These are phyloP conservation scores for Plenodomus tracheiphilus DNA, from an alignment of 2,329 filamentous ascomycete genomes.

Conservation along the genomic window DNA sequence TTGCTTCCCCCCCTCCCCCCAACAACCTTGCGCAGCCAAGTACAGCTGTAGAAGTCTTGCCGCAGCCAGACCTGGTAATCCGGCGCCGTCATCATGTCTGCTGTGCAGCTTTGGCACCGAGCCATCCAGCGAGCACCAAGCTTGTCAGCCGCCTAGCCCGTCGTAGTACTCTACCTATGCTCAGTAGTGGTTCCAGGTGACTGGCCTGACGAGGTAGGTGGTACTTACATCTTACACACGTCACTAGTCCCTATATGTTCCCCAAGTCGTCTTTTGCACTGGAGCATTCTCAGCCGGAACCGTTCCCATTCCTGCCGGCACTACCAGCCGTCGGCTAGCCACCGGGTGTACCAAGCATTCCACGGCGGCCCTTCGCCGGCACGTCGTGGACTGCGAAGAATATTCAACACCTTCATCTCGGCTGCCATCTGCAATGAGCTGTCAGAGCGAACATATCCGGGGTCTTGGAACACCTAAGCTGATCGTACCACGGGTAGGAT, in stretches of 20 bases:
- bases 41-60: not conserved
- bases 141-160: not conserved
- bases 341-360: slow-evolving; percentile 1
- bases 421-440: not conserved
- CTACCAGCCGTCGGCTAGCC: slow-evolving; percentile 5
- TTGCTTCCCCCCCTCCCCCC: slow-evolving; percentile 1
- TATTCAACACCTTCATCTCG: not conserved
- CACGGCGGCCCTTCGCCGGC: not conserved
- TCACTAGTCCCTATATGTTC: slow-evolving; percentile 6
- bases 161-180: not conserved
- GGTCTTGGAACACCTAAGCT: not conserved
- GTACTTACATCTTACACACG: slow-evolving; percentile 11
- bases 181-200: slow-evolving; percentile 3
- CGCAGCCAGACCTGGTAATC: not conserved
- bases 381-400: not conserved
- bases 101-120: slow-evolving; percentile 7
- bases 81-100: not conserved
- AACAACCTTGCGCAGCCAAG: not conserved
- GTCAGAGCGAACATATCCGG: not conserved
- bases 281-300: not conserved
- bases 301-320: slow-evolving; percentile 7
- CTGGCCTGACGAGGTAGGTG: slow-evolving; percentile 8
- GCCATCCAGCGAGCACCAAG: slow-evolving; percentile 7
- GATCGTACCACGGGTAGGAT: not conserved
- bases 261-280: not conserved